phyloP scores from a whole-genome alignment of 768 basidiomycete species.

The Mycena vulgaris region DNA sequence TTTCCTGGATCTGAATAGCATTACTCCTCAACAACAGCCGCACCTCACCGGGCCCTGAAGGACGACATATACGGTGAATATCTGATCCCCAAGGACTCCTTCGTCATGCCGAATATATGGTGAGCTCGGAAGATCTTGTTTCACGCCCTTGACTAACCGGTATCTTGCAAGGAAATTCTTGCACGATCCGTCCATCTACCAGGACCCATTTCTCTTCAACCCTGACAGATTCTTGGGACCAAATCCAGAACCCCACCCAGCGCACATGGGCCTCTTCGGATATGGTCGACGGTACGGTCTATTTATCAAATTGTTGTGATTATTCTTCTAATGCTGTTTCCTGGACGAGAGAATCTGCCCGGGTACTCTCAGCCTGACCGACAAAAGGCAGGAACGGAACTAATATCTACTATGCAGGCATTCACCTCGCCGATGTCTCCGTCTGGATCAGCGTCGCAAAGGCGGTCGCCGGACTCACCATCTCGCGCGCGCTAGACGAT shows the following conservation, averaged over 20 bases:
- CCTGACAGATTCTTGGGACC: constrained; percentile 50
- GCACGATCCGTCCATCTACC: constrained; percentile 49
- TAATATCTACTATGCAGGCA: background rate
- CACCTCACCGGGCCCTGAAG: constrained; percentile 43
- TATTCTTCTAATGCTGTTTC: background rate
- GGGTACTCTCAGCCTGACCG: no score
- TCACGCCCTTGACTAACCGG: no score
- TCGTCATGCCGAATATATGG: constrained; percentile 42
- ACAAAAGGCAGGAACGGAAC: no score
- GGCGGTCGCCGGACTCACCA: no score
- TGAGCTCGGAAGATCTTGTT: background rate
- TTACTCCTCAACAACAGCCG: no score
- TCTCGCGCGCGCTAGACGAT: no score
- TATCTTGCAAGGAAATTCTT: constrained; percentile 44
- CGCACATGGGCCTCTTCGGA: constrained; percentile 45
- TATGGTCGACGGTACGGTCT: constrained; percentile 43
- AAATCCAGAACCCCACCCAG: constrained; percentile 38
- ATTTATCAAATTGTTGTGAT: background rate
- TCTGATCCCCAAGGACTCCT: constrained; percentile 50
- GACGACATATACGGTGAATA: constrained; percentile 51
- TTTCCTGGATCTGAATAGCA: background rate
- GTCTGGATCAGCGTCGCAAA: no score
- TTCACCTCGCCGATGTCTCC: constrained; percentile 40
- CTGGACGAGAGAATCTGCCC: constrained; percentile 11
- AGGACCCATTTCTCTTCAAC: constrained; percentile 49